Percentiles rank a stretch among this genome's conserved stretches.
Evolutionary conservation across 352 stramenopile genomes (phyloP).

Genomic region (Pythium angustatum): DNA sequence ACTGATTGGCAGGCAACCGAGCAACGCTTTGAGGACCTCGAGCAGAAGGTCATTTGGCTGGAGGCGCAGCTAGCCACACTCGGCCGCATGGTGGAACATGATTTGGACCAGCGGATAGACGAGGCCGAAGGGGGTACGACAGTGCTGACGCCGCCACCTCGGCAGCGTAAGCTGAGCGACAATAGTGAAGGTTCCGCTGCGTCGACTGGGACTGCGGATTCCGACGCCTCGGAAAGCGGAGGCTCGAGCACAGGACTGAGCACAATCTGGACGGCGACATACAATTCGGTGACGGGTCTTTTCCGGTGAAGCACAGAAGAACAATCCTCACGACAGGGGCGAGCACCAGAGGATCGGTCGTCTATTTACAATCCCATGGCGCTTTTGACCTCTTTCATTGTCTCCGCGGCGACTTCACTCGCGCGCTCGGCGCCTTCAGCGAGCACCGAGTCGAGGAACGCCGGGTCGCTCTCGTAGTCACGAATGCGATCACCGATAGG

Average conservation of each 20-base stretch:
- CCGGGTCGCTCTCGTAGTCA: conserved; percentile 88
- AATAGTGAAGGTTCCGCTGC: background rate
- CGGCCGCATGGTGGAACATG: conserved; percentile 25
- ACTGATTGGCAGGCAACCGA: conserved; percentile 23
- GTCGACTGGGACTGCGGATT: background rate
- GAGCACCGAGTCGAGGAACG: conserved; percentile 91
- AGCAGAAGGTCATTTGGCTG: conserved; percentile 31
- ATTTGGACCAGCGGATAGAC: conserved; percentile 28
- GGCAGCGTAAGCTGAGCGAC: background rate
- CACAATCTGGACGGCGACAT: conserved; percentile 19
- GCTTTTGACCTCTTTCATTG: conserved; percentile 75
- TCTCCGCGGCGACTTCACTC: conserved; percentile 56
- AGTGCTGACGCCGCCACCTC: conserved; percentile 17
- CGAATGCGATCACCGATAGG: conserved; percentile 95
- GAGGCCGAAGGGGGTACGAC: conserved; percentile 10
- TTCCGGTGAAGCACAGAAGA: conserved; percentile 17
- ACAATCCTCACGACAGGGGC: background rate
- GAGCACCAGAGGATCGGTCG: background rate
- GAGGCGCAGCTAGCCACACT: conserved; percentile 26
- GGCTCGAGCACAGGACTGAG: background rate
- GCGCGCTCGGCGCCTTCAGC: conserved; percentile 78
- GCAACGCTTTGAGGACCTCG: conserved; percentile 27
- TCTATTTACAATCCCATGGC: conserved; percentile 63
- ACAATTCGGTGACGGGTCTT: conserved; percentile 19
- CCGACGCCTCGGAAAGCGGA: background rate